phyloP scores from a whole-genome alignment of 345 rosid genomes.

The Isatis tinctoria region DNA sequence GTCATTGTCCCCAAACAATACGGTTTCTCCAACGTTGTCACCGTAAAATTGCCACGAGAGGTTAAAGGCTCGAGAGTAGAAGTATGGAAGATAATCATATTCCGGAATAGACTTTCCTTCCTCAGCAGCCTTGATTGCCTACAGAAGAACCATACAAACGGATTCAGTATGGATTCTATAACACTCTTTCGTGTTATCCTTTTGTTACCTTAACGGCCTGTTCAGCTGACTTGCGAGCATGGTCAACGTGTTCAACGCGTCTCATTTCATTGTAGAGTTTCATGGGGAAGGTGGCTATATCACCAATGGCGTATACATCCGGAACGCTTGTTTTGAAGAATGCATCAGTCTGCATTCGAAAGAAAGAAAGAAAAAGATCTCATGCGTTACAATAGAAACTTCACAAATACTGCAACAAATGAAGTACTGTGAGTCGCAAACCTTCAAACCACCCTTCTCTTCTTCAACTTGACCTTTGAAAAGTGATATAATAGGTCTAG shows the following conservation, averaged over 20 bases:
- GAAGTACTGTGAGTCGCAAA: not conserved
- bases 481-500: conserved; percentile 62
- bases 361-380: not conserved
- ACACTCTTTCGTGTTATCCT: not conserved
- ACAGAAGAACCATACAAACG: not conserved
- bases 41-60: conserved; percentile 99
- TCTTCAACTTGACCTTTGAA: conserved; percentile 93
- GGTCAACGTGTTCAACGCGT: conserved; percentile 96
- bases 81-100: conserved; percentile 51
- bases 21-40: conserved; percentile 57
- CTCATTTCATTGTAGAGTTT: conserved; percentile 72
- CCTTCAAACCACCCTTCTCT: conserved; percentile 93
- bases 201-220: conserved; percentile 71
- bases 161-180: not conserved
- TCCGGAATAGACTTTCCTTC: conserved; percentile 56
- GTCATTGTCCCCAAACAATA: conserved; percentile 72
- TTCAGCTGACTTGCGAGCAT: conserved; percentile 96
- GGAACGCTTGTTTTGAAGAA: conserved; percentile 38
- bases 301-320: conserved; percentile 91
- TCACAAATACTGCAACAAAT: not conserved
- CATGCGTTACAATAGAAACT: not conserved
- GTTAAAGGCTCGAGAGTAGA: conserved; percentile 38
- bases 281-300: conserved; percentile 84
- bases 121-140: conserved; percentile 74
- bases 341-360: conserved; percentile 26